Conservation (phyloP, 2,329 filamentous ascomycete genomes). For the Bipolaris sorokiniana region DNA sequence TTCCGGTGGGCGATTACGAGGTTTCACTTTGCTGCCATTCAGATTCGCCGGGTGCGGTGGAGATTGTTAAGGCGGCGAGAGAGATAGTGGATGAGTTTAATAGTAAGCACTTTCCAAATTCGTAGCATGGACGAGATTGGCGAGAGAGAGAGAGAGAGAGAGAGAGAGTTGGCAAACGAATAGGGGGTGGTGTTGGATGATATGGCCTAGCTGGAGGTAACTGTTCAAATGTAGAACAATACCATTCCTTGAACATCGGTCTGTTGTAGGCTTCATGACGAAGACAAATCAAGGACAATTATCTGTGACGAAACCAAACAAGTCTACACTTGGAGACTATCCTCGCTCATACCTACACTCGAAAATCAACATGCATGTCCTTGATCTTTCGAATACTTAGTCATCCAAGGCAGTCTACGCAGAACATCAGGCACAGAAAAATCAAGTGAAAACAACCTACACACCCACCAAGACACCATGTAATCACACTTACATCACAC, state of each 20-base stretch:
- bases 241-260: background rate
- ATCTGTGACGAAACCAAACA: no score
- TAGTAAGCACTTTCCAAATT: slow-evolving; percentile 22
- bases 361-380: no score
- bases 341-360: no score
- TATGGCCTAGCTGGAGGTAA: background rate
- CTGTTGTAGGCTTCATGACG: no score
- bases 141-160: background rate
- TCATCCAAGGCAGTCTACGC: no score
- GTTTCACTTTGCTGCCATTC: slow-evolving; percentile 55
- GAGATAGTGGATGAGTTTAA: slow-evolving; percentile 54
- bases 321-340: no score
- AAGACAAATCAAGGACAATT: no score
- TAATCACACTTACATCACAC: no score
- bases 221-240: background rate
- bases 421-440: no score
- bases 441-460: no score
- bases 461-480: no score
- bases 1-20: slow-evolving; percentile 52
- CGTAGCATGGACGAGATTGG: background rate
- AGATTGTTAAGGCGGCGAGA: slow-evolving; percentile 53
- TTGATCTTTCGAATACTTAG: no score
- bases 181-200: background rate
- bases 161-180: background rate
- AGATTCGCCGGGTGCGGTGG: slow-evolving; percentile 53